Evolutionary conservation across 1,284 basidiomycete species (phyloP).

Genomic region (Hymenochaete sp.): DNA sequence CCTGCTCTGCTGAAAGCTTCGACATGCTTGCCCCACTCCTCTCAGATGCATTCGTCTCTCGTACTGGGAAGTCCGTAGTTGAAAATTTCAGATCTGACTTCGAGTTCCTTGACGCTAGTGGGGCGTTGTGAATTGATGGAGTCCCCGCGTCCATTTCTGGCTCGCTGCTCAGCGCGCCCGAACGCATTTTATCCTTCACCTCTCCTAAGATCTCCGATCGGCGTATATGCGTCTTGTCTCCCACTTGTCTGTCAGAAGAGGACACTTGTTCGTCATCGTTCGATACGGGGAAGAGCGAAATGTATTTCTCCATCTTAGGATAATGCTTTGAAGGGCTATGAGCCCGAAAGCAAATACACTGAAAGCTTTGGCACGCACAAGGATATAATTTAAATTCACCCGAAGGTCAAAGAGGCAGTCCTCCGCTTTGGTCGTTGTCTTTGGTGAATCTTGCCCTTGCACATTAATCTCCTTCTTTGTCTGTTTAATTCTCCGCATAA

Average conservation of each 20-base stretch:
- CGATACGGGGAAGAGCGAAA: constrained; percentile 75
- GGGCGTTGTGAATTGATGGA: no score
- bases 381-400: constrained; percentile 77
- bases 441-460: constrained; percentile 26
- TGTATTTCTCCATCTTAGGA: constrained; percentile 77
- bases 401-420: constrained; percentile 50
- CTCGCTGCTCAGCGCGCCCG: constrained; percentile 47
- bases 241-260: no score
- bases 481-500: constrained; percentile 63
- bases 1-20: no score
- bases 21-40: no score
- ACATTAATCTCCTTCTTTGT: constrained; percentile 41
- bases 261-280: constrained; percentile 35
- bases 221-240: constrained; percentile 37
- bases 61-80: no score
- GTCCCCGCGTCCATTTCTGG: constrained; percentile 48
- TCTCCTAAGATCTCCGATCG: constrained; percentile 56
- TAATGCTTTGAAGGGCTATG: constrained; percentile 45
- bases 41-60: no score
- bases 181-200: constrained; percentile 57
- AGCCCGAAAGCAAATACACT: not conserved
- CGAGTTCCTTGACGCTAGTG: no score
- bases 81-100: no score
- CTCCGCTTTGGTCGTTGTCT: constrained; percentile 37
- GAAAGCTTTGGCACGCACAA: constrained; percentile 38